Evolutionary conservation across 1,284 basidiomycete genomes (phyloP), one percentile per base, ranked within the genome.

Genomic region (Anthracocystis panici-leucophaei): DNA sequence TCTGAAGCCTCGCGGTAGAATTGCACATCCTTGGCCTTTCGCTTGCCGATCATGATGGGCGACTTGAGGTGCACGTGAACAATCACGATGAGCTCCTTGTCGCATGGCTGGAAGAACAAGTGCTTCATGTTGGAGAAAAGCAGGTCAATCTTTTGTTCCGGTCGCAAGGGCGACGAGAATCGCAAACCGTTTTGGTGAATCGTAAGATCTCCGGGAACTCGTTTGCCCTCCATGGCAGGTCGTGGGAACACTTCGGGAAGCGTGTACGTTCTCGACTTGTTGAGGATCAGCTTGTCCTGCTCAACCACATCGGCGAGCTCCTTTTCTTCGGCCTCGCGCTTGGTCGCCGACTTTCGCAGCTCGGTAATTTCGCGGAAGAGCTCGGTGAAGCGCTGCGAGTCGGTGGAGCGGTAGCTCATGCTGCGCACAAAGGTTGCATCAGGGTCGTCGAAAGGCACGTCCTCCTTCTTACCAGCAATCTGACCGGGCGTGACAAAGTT

Each of bases 401-500:
- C 95, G 14, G 91, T 89, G 4, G 94, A 96, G 52, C 96, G 92
- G 87, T 96, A 99, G 0, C 94, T 94, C 70, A 97, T 90, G 5
- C 95, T 97, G 57, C 95, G 93, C 79, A 99, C 92, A 82, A 99
- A 99, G 3, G 94, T 98, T 0, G 96, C 92, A 73, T 97, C 93
- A 1, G 96, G 94, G 84, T 98, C 93, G 86, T 99, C 96, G 80
- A 99, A 99, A 0, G 97, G 97, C 91, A 95, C 97, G 78, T 99
- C 97, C 84, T 99, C 97, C 87, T 99, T 99, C 88, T 97, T 97
- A 42, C 97, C 97, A 0, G 94, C 92, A 51, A 98, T 91, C 85
- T 98, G 95, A 52, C 97, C 97, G 1, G 97, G 97, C 0, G 95
- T 97, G 85, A 98, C 95, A 88, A 99, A 97, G 87, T 99, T 99